Percentiles rank a stretch among this genome's conserved stretches.
Evolutionary conservation across 352 stramenopile species (phyloP).

Genomic region (Halophytophthora batemanensis): DNA sequence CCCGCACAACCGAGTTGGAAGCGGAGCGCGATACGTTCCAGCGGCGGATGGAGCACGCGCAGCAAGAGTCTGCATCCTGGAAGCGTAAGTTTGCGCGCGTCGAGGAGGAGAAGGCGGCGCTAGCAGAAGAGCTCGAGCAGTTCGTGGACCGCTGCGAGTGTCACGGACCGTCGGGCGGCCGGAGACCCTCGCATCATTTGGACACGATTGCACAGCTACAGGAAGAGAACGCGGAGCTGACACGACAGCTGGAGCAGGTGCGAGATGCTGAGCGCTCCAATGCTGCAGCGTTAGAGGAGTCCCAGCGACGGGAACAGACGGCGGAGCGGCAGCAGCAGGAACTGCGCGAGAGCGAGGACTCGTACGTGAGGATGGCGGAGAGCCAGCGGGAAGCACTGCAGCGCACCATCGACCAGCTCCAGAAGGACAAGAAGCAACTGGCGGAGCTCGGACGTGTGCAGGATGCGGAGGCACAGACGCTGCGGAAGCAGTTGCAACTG

Average conservation of each 20-base stretch:
- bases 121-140: slow-evolving; percentile 54
- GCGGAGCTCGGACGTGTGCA: slow-evolving; percentile 13
- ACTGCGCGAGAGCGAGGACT: slow-evolving; percentile 32
- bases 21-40: slow-evolving; percentile 61
- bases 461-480: slow-evolving; percentile 25
- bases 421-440: slow-evolving; percentile 26
- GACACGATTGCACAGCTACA: slow-evolving; percentile 36
- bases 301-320: slow-evolving; percentile 49
- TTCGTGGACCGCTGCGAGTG: slow-evolving; percentile 46
- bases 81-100: slow-evolving; percentile 56
- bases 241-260: slow-evolving; percentile 32
- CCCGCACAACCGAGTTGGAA: slow-evolving; percentile 51
- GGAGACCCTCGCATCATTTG: slow-evolving; percentile 23
- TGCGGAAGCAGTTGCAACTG: slow-evolving; percentile 36
- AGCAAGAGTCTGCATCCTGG: slow-evolving; percentile 68
- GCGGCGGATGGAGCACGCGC: slow-evolving; percentile 53
- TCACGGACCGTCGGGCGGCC: slow-evolving; percentile 5
- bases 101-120: slow-evolving; percentile 64
- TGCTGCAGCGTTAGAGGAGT: slow-evolving; percentile 30
- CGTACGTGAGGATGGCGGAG: slow-evolving; percentile 44
- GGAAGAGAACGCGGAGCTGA: slow-evolving; percentile 35
- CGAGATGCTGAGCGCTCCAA: slow-evolving; percentile 34
- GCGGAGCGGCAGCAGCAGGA: slow-evolving; percentile 43
- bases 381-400: slow-evolving; percentile 27
- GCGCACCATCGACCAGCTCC: slow-evolving; percentile 23